Conservation (phyloP, 768 basidiomycete species). For the Lentinus tigrinus region DNA sequence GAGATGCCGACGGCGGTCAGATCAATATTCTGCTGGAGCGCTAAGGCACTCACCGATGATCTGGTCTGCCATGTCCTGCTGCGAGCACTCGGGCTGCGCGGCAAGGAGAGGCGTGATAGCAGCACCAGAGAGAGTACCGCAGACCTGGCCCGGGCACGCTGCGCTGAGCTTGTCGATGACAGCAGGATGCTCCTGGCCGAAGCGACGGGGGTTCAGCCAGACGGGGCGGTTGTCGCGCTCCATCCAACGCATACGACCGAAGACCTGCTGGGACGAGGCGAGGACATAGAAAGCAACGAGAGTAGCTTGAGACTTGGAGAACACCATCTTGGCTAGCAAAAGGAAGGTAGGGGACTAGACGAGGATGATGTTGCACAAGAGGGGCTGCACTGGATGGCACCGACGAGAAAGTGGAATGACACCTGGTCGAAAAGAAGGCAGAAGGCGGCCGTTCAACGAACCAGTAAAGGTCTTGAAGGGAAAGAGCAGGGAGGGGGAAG, state of each 20-base stretch:
- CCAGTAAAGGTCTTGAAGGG: conserved; percentile 29
- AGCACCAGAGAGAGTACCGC: conserved; percentile 47
- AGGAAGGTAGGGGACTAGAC: conserved; percentile 4
- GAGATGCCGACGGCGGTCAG: not conserved
- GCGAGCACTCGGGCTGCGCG: conserved; percentile 50
- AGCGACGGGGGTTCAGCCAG: conserved; percentile 50
- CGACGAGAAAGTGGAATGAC: conserved; percentile 30
- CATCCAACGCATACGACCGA: conserved; percentile 41
- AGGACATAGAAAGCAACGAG: conserved; percentile 22
- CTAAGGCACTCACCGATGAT: conserved; percentile 46
- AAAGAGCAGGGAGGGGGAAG: conserved; percentile 12
- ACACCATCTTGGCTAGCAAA: conserved; percentile 21
- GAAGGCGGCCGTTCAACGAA: conserved; percentile 46
- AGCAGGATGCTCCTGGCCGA: conserved; percentile 49
- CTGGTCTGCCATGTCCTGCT: conserved; percentile 56
- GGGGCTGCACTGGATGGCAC: conserved; percentile 23
- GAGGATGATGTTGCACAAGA: conserved; percentile 23
- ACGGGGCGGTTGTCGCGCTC: conserved; percentile 48
- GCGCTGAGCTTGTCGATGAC: conserved; percentile 43
- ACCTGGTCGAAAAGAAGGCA: conserved; percentile 45
- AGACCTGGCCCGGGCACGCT: conserved; percentile 50
- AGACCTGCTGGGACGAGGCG: conserved; percentile 19
- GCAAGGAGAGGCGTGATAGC: conserved; percentile 54
- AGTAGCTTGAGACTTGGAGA: conserved; percentile 20
- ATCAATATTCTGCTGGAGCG: not conserved